phyloP scores from a whole-genome alignment of 78 protist genomes.

The Creolimax fragrantissima region DNA sequence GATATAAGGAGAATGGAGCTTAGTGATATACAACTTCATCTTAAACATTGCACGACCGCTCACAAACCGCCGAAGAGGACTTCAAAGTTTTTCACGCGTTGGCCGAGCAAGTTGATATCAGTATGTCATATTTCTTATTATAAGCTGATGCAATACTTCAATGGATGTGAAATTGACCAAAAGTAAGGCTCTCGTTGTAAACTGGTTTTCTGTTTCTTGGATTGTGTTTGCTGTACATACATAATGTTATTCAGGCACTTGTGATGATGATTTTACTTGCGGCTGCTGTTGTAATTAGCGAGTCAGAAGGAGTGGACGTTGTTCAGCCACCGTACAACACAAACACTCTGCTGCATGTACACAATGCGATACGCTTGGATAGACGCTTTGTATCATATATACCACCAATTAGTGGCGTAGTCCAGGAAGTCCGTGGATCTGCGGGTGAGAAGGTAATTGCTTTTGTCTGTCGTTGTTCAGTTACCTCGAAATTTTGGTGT shows the following conservation, averaged over 20 bases:
- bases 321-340: not conserved
- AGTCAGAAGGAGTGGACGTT: not conserved
- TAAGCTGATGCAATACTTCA: too few relatives aligned
- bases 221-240: too few relatives aligned
- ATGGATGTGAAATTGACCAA: too few relatives aligned
- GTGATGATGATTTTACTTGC: not conserved
- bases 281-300: not conserved
- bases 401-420: not conserved
- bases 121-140: too few relatives aligned
- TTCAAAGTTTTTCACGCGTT: not conserved
- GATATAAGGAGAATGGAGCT: conserved; percentile 20
- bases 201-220: too few relatives aligned
- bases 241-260: not conserved
- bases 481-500: too few relatives aligned
- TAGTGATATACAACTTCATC: not conserved
- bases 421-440: not conserved
- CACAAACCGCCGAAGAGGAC: not conserved
- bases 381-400: not conserved
- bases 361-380: not conserved
- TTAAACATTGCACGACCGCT: not conserved
- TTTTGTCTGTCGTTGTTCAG: too few relatives aligned
- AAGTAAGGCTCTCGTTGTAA: too few relatives aligned
- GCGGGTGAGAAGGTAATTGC: too few relatives aligned
- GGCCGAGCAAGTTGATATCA: not conserved
- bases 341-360: not conserved